Percentiles rank a stretch among this genome's conserved stretches.
These are phyloP conservation scores for Chaetomiaceae sp. DNA, from an alignment of 2,329 filamentous ascomycete species.

Conservation along the genomic window DNA sequence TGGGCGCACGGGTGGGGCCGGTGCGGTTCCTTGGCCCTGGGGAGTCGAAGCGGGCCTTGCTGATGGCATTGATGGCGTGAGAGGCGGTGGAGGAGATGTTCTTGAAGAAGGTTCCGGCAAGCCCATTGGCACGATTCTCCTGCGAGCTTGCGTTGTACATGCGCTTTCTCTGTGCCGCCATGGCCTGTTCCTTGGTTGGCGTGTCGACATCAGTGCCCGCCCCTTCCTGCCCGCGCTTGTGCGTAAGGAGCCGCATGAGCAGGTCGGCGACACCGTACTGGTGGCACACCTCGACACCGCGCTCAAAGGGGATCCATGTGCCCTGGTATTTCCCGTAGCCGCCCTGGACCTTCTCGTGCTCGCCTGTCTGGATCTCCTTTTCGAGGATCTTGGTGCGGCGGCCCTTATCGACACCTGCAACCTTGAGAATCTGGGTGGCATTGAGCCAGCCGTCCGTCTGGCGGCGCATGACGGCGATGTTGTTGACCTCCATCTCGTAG, in stretches of 20 bases:
- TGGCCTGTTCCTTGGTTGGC: constrained; percentile 96
- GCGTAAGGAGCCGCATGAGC: constrained; percentile 68
- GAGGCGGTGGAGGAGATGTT: constrained; percentile 93
- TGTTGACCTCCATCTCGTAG: constrained; percentile 97
- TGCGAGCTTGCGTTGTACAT: constrained; percentile 70
- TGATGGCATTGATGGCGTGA: constrained; percentile 91
- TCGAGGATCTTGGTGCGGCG: constrained; percentile 97
- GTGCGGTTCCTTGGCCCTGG: constrained; percentile 63
- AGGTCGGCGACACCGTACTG: constrained; percentile 73
- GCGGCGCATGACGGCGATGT: constrained; percentile 90
- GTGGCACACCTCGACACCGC: constrained; percentile 86
- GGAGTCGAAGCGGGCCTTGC: constrained; percentile 90
- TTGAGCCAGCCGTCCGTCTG: constrained; percentile 95
- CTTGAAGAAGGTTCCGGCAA: constrained; percentile 89
- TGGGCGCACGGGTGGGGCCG: constrained; percentile 60
- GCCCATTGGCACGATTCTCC: constrained; percentile 61
- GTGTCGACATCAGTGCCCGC: constrained; percentile 78
- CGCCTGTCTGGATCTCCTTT: constrained; percentile 92
- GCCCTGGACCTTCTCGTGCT: constrained; percentile 97
- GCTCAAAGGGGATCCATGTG: constrained; percentile 94
- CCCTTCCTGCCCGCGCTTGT: constrained; percentile 75
- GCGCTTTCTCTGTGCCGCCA: constrained; percentile 90
- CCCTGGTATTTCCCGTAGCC: constrained; percentile 99
- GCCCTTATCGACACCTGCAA: constrained; percentile 94
- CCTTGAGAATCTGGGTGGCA: constrained; percentile 96